Conservation (phyloP, 2,329 filamentous ascomycete genomes). For the Aspergillus fumigatiaffinis region DNA sequence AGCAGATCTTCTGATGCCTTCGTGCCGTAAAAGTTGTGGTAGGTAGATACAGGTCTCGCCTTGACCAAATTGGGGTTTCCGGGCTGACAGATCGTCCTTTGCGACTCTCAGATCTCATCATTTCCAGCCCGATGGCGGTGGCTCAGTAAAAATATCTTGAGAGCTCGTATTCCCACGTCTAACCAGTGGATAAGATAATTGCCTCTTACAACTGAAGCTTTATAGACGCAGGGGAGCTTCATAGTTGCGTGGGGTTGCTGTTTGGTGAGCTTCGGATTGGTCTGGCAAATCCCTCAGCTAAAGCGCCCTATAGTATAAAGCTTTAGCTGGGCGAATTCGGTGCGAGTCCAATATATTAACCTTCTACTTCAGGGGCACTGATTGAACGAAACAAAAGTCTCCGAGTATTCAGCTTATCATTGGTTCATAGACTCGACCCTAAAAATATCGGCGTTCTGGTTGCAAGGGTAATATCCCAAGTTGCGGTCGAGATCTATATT, state of each 20-base stretch:
- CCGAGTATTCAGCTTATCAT: background rate
- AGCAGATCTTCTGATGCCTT: background rate
- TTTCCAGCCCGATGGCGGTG: background rate
- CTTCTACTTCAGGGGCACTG: background rate
- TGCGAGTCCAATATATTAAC: background rate
- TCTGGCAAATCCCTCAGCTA: constrained; percentile 10
- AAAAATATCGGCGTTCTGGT: too few relatives aligned
- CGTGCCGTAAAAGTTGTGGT: background rate
- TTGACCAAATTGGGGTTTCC: background rate
- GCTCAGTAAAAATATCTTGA: background rate
- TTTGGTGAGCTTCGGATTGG: constrained; percentile 6
- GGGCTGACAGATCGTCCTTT: background rate
- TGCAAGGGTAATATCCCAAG: too few relatives aligned
- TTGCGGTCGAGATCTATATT: background rate
- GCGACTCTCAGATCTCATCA: background rate
- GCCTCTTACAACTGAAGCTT: constrained; percentile 6
- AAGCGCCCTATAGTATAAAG: background rate
- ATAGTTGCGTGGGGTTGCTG: constrained; percentile 6
- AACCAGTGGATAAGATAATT: constrained; percentile 8
- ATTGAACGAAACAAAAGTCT: background rate
- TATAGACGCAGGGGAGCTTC: background rate
- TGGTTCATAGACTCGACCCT: background rate
- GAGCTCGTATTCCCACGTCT: background rate
- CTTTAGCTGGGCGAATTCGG: background rate
- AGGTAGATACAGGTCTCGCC: background rate